Evolutionary conservation across 2,329 filamentous ascomycete species (phyloP), one percentile per base, ranked within the genome.

Genomic region (Alternaria incomplexa): DNA sequence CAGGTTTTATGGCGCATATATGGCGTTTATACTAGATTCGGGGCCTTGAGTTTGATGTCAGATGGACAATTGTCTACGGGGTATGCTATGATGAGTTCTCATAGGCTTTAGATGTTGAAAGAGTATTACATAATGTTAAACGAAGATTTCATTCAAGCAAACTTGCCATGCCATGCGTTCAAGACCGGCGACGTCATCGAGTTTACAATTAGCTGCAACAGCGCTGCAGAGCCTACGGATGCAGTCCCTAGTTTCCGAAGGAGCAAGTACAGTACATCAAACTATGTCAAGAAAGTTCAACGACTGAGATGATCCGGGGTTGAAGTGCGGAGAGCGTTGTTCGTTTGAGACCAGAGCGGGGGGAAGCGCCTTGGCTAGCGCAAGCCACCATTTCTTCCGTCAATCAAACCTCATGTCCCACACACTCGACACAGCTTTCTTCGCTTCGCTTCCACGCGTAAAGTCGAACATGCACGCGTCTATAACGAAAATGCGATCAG

Each of bases 321-420:
- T 20, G 28, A 58, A 17, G 26, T 36, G 32, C 44, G 47, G 36
- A 57, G 36, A 58, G 53, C n/a, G 28, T 45, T 36, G 54, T 45
- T 44, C 61, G 20, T 23, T 32, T 61, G 56, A 55, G 43, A 46
- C 57, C 57, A 54, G 64, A 50, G 57, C 56, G 62, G 67, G 58
- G 63, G 32, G 54, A 20, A 28, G 15, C 58, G 28, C 32, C 43
- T 56, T 36, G 63, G 59, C 52, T 72, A 70, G 66, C 56, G 65
- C 66, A 66, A 52, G 68, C 66, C 61, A 67, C 65, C 53, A 68
- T 60, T 70, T 74, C 69, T 74, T 73, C 72, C 72, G 63, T 69
- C 72, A 74, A 74, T 74, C 63, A 71, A 54, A 61, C 46, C 25
- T 20, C 47, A 59, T 22, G 32, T 30, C 40, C 26, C 30, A 25